Evolutionary conservation across 768 basidiomycete species (phyloP).

Genomic region (Xerocomellus intermedius): DNA sequence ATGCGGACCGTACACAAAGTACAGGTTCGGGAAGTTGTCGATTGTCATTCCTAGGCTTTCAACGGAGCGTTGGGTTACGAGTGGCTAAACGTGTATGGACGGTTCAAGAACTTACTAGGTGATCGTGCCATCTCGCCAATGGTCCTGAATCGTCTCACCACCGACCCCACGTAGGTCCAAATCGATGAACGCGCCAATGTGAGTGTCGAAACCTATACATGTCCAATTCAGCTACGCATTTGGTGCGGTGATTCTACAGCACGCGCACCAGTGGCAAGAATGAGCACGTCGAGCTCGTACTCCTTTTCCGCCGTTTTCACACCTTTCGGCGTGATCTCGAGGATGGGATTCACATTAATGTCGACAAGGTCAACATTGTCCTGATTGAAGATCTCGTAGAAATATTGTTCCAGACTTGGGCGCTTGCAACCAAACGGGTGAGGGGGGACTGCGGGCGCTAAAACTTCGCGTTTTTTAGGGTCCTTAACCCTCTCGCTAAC

Average conservation of each 20-base stretch:
- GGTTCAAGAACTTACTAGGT: slow-evolving; percentile 12
- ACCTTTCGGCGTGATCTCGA: slow-evolving; percentile 4
- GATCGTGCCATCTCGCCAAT: slow-evolving; percentile 12
- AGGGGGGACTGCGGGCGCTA: neutral
- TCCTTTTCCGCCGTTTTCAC: slow-evolving; percentile 6
- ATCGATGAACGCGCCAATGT: slow-evolving; percentile 2
- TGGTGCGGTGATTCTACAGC: neutral
- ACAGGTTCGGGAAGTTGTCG: slow-evolving; percentile 18
- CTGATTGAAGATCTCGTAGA: slow-evolving; percentile 10
- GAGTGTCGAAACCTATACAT: slow-evolving; percentile 2
- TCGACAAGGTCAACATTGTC: slow-evolving; percentile 11
- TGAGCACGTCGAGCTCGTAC: slow-evolving; percentile 6
- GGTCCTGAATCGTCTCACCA: slow-evolving; percentile 14
- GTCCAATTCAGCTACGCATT: neutral
- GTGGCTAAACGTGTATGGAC: neutral
- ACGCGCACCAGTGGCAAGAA: slow-evolving; percentile 3
- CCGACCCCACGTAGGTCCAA: slow-evolving; percentile 10
- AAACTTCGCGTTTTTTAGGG: neutral
- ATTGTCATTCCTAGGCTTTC: slow-evolving; percentile 12
- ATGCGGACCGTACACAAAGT: slow-evolving; percentile 14
- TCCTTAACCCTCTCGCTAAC: slow-evolving; percentile 1
- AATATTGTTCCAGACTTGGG: slow-evolving; percentile 5
- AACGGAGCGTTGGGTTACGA: neutral
- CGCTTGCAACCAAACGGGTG: slow-evolving; percentile 12
- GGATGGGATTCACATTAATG: neutral